These are phyloP conservation scores for Neurospora sp. DNA, from an alignment of 495 filamentous ascomycete genomes.

Conservation along the genomic window DNA sequence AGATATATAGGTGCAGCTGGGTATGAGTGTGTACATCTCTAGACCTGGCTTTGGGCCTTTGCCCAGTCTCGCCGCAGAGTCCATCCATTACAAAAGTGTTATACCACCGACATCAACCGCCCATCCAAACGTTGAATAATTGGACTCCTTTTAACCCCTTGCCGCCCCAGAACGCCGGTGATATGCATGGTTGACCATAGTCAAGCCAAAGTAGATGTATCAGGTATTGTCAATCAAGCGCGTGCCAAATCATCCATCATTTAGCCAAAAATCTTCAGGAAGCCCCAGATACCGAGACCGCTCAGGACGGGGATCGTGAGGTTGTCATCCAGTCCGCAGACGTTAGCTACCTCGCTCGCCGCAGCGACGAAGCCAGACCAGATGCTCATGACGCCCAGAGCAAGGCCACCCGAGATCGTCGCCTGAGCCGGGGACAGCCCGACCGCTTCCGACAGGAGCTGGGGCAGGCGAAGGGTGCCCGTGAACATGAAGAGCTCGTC, in stretches of 20 bases:
- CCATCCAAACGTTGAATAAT: background rate
- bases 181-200: slow-evolving; percentile 4
- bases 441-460: slow-evolving; percentile 38
- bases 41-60: background rate
- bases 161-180: background rate
- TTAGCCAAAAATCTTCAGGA: slow-evolving; percentile 82
- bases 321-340: slow-evolving; percentile 94
- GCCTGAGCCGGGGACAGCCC: slow-evolving; percentile 35
- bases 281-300: slow-evolving; percentile 83
- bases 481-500: slow-evolving; percentile 75
- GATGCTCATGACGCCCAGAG: slow-evolving; percentile 75
- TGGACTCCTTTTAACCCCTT: background rate
- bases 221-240: background rate
- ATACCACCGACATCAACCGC: background rate
- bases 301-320: slow-evolving; percentile 90
- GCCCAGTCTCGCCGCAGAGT: background rate
- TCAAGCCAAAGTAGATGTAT: slow-evolving; percentile 2
- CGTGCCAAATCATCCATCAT: background rate
- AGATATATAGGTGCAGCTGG: background rate
- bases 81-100: background rate
- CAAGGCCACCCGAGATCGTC: slow-evolving; percentile 54
- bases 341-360: slow-evolving; percentile 79
- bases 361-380: slow-evolving; percentile 81
- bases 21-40: background rate
- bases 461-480: slow-evolving; percentile 57